Base-by-base conservation (phyloP, 345 rosid genomes). In the Microthlaspi erraticum region DNA sequence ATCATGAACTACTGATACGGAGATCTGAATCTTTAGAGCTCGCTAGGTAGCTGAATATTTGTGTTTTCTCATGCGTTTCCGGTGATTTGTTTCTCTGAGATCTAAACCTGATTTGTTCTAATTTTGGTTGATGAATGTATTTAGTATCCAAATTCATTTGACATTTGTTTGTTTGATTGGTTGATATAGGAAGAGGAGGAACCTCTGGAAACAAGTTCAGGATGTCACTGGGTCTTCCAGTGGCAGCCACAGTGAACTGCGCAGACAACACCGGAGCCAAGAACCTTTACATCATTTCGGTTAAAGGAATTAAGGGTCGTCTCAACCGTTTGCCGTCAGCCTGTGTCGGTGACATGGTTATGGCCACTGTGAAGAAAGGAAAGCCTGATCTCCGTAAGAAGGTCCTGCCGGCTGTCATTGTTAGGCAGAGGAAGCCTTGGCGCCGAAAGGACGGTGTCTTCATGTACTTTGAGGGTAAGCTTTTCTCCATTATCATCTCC, bases 361-460 rank as follows among this genome's bases (percentile, higher is more conserved):
- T 78, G 81, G 81, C 81, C 16, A 78, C 81, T 17, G 81, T 78
- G 0, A 78, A 78, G 81, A 78, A 78, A 34, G 81, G 81, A 34
- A 78, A 78, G 9, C 81, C 81, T 3, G 81, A 78, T 72, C 81
- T 78, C 31, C 81, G 81, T 67, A 78, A 78, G 81, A 78, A 78
- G 78, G 81, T 78, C 7, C 32, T 78, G 44, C 81, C 81, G 17
- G 81, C 81, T 55, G 81, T 78, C 75, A 73, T 78, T 18, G 81
- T 78, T 39, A 78, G 81, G 71, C 81, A 78, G 78, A 74, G 81
- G 66, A 78, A 78, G 75, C 81, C 81, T 3, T 78, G 81, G 81
- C 81, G 81, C 75, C 70, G 81, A 78, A 78, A 78, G 81, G 81
- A 78, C 7, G 81, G 81, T 73, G 81, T 78, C 70, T 78, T 66